These are phyloP conservation scores for Calonectria pteridis DNA, from an alignment of 2,329 filamentous ascomycete genomes.

Conservation along the genomic window DNA sequence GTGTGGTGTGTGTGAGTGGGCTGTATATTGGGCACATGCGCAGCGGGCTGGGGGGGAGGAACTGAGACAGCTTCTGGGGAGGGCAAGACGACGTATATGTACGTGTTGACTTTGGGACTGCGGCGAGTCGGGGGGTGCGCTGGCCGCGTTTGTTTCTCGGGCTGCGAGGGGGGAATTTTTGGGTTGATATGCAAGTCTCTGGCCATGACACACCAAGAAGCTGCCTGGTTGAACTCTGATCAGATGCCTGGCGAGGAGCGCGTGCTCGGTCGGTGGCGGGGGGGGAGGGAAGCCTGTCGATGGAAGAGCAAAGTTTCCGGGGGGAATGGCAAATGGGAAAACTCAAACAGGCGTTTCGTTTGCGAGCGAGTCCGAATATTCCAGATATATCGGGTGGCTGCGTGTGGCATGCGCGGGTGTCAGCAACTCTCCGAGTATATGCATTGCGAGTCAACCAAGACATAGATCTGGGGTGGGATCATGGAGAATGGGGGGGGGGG, in stretches of 20 bases:
- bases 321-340: not conserved
- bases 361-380: not conserved
- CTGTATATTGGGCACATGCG: not conserved
- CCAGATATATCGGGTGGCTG: not conserved
- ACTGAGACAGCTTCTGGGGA: not conserved
- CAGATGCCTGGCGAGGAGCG: not conserved
- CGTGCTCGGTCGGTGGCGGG: not conserved
- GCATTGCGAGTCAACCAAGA: not conserved
- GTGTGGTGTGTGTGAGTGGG: not conserved
- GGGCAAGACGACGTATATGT: not conserved
- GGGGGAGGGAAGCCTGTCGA: not conserved
- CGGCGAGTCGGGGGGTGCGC: too few species aligned
- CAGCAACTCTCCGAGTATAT: not conserved
- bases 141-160: not conserved
- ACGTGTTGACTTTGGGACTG: not conserved
- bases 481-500: not conserved
- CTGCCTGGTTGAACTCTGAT: conserved; percentile 8
- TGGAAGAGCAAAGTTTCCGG: not conserved
- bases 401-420: not conserved
- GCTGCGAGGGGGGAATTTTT: not conserved
- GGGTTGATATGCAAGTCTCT: not conserved
- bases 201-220: not conserved
- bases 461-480: not conserved
- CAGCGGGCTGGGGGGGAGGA: not conserved
- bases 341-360: not conserved